Percentiles rank a stretch among this genome's conserved stretches.
Evolutionary conservation across 2,329 filamentous ascomycete genomes (phyloP).

Genomic region (Penicillium freii): DNA sequence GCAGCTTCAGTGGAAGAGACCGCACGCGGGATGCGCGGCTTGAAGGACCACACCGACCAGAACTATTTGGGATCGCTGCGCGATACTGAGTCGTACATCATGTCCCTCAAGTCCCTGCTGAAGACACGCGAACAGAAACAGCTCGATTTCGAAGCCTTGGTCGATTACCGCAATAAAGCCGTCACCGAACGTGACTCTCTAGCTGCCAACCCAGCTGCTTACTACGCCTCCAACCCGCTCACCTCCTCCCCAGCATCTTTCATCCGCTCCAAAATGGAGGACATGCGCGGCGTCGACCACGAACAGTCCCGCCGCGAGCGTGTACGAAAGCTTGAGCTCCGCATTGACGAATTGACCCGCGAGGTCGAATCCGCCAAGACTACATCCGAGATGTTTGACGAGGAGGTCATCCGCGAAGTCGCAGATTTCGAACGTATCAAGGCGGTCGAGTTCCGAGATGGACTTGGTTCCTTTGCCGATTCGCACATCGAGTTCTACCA

Average conservation of each 20-base stretch:
- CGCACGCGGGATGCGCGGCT: slow-evolving; percentile 69
- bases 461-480: slow-evolving; percentile 78
- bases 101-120: slow-evolving; percentile 80
- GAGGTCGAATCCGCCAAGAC: slow-evolving; percentile 87
- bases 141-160: slow-evolving; percentile 92
- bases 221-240: slow-evolving; percentile 54
- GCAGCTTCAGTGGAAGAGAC: slow-evolving; percentile 83
- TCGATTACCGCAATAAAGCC: slow-evolving; percentile 91
- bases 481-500: slow-evolving; percentile 86
- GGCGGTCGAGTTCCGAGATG: slow-evolving; percentile 83
- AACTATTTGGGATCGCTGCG: slow-evolving; percentile 89
- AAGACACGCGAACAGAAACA: slow-evolving; percentile 97
- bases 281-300: slow-evolving; percentile 94
- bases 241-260: slow-evolving; percentile 75
- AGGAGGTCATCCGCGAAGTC: slow-evolving; percentile 91
- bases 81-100: slow-evolving; percentile 93
- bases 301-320: slow-evolving; percentile 86
- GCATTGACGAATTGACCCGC: slow-evolving; percentile 84
- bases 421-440: slow-evolving; percentile 96
- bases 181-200: slow-evolving; percentile 81
- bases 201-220: slow-evolving; percentile 60
- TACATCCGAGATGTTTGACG: slow-evolving; percentile 88
- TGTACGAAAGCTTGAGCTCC: slow-evolving; percentile 82
- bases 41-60: slow-evolving; percentile 90
- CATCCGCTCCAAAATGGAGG: slow-evolving; percentile 90